Base-by-base conservation (phyloP, 805 yeast genomes). In the Cyberlindnera sargentensis region DNA sequence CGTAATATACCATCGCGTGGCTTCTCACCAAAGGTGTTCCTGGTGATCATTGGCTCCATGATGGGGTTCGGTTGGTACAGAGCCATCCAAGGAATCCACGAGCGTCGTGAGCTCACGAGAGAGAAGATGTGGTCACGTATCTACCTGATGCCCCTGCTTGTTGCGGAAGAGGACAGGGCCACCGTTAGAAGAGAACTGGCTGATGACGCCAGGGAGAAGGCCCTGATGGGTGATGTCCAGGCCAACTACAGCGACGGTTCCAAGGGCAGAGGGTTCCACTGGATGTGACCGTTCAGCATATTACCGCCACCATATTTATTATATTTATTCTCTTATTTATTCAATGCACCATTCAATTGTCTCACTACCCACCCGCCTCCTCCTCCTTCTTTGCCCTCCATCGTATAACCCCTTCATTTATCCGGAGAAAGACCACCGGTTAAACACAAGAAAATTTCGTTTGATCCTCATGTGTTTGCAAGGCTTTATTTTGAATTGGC, bases 1-100 rank as follows among this genome's bases (percentile, higher is more conserved):
- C 77, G 95, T 62, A 82, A 86, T 63, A 66, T 87, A 39, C 95
- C 95, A 25, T 68, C 91, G 3, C 72, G 95, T 53, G 95, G 95
- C 3, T 86, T 86, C 68, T 71, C 91, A 45, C 93, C 95, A 11
- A 67, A 78, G 36, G 70, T 84, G 36, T 86, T 82, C 68, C 72
- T 86, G 47, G 77, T 76, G 59, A 76, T 82, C 32, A 62, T 85
- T 47, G 68, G 78, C 34, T 84, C 78, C 8, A 57, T 82, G 60
- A 75, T 85, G 61, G 71, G 78, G 3, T 83, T 79, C 58, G 95
- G 95, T 8, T 83, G 82, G 68, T 83, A 82, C 64, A 69, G 73
- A 52, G 70, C 78, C 45, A 72, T 74, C 54, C 68, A 73, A 47
- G 89, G 88, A 35, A 82, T 82, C 50, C 76, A 83, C 48, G 95